Base-by-base conservation (phyloP, 2,329 filamentous ascomycete species). In the Clonostachys rhizophaga region DNA sequence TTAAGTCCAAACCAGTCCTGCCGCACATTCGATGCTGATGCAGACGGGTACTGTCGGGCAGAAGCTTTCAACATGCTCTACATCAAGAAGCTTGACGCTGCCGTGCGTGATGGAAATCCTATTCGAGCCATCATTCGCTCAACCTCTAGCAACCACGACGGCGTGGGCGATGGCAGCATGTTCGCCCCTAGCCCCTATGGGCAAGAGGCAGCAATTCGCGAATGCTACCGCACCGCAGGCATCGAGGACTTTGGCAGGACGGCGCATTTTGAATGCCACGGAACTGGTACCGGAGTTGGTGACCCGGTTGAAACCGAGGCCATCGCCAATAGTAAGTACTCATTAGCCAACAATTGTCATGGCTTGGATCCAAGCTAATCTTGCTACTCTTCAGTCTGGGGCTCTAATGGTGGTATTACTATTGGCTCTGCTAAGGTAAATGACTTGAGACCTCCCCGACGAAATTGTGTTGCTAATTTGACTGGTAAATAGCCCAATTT, bases 21-120 rank as follows among this genome's bases (percentile, higher is more conserved):
- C 47, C 51, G 58, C 33, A 61, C 57, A 11, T 74, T 69, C 43
- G 69, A 72, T 39, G 55, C 60, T 8, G 50, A 54, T 6, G 75
- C 70, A 2, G 58, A 72, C 44, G 76, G 75, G 1, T 79, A 76
- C 46, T 70, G 60, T 0, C 61, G 72, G 10, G 74, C 68, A 2
- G 75, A 79, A 49, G 75, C 68, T 4, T 54, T 69, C 7, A 66
- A 54, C 0, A 57, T 62, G 5, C 43, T 78, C 5, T 53, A 70
- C 2, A 44, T 79, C 9, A 78, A 78, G 54, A 60, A 53, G 1
- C 54, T 77, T 1, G 54, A 59, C 11, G 63, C 66, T 35, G 75
- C 75, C 0, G 55, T 83, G 7, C 53, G 56, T 6, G 71, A 72
- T 39, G 64, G 65, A 5, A 67, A 78, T 52, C 62, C 64, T 0